phyloP scores from a whole-genome alignment of 768 basidiomycete species.

The Pulveroboletus sp. region DNA sequence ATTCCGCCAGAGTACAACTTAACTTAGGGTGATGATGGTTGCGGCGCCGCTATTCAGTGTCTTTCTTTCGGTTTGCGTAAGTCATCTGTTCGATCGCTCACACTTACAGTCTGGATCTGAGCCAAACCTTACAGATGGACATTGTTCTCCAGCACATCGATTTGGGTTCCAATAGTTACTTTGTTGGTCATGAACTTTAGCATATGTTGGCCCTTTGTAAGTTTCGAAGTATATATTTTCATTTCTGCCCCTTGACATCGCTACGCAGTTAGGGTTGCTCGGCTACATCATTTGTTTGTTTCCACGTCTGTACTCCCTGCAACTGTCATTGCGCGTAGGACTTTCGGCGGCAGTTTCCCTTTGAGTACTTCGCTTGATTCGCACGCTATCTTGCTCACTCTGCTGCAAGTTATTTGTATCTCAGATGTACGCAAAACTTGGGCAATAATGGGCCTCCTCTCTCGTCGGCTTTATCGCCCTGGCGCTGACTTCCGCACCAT shows the following conservation, averaged over 20 bases:
- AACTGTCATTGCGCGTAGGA: slow-evolving; percentile 49
- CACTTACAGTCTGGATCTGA: background rate
- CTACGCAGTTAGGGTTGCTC: slow-evolving; percentile 43
- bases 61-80: slow-evolving; percentile 65
- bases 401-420: slow-evolving; percentile 42
- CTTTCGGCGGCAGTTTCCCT: slow-evolving; percentile 52
- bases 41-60: slow-evolving; percentile 49
- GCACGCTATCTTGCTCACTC: slow-evolving; percentile 2
- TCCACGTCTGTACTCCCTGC: slow-evolving; percentile 57
- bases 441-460: slow-evolving; percentile 57
- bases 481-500: slow-evolving; percentile 49
- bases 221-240: slow-evolving; percentile 20
- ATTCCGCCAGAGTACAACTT: slow-evolving; percentile 61
- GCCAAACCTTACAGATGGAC: slow-evolving; percentile 45
- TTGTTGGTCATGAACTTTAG: slow-evolving; percentile 50
- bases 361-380: slow-evolving; percentile 1
- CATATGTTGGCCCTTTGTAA: slow-evolving; percentile 51
- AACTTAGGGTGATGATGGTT: slow-evolving; percentile 43
- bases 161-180: slow-evolving; percentile 51
- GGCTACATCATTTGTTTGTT: slow-evolving; percentile 55
- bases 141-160: slow-evolving; percentile 47
- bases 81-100: slow-evolving; percentile 9
- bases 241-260: background rate
- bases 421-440: slow-evolving; percentile 50
- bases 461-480: slow-evolving; percentile 51